Conservation (phyloP, 225 moss, liverwort and hornwort genomes). For the Neckera pumila region DNA sequence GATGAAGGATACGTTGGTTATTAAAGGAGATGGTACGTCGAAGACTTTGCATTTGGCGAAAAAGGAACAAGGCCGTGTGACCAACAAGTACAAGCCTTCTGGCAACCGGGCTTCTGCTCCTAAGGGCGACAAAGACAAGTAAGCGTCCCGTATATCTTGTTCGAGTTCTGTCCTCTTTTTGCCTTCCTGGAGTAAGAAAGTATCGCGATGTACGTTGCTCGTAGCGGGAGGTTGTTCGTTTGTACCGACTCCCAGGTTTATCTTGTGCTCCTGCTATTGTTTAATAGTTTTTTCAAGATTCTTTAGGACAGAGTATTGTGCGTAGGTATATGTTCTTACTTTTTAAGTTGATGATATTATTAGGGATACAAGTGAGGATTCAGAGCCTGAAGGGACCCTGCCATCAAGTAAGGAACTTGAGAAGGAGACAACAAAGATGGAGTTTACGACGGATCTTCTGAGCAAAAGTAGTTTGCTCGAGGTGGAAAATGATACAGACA, state of each 20-base stretch:
- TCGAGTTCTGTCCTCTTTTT: not conserved
- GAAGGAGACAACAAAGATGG: constrained; percentile 36
- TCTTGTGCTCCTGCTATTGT: not conserved
- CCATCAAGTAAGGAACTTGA: constrained; percentile 31
- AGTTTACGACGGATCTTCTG: constrained; percentile 27
- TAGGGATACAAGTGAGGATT: constrained; percentile 57
- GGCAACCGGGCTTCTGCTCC: constrained; percentile 42
- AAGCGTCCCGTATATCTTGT: not conserved
- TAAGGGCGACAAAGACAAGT: constrained; percentile 50
- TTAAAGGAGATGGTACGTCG: constrained; percentile 59
- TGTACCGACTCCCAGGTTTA: not conserved
- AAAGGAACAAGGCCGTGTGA: constrained; percentile 29
- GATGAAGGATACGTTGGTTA: constrained; percentile 60
- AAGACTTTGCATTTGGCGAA: constrained; percentile 63
- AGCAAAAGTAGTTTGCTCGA: constrained; percentile 40
- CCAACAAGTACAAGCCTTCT: constrained; percentile 65
- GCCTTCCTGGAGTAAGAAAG: not conserved
- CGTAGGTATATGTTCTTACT: not conserved
- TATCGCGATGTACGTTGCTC: not conserved
- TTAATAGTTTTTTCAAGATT: not conserved
- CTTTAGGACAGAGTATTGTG: not conserved
- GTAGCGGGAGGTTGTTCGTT: not conserved
- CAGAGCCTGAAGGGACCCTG: constrained; percentile 35
- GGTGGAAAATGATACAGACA: constrained; percentile 26
- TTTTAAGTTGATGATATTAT: not conserved